A percentile compares a stretch with the other conserved stretches of the same genome.
phyloP scores from a whole-genome alignment of 768 basidiomycete species.

The Hypsizygus marmoreus region DNA sequence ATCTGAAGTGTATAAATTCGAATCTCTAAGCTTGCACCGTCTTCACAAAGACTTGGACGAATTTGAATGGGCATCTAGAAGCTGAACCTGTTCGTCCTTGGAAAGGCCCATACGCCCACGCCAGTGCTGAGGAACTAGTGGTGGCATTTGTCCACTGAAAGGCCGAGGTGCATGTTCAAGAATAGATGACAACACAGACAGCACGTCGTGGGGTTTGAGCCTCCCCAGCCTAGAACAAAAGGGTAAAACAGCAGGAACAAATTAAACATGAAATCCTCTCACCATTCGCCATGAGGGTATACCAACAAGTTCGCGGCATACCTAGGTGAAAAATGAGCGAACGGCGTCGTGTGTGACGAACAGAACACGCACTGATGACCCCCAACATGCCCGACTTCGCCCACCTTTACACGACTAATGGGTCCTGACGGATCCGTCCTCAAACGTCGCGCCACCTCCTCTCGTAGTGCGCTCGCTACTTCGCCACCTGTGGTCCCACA shows the following conservation, averaged over 20 bases:
- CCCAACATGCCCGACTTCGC: conserved; percentile 78
- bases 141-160: conserved; percentile 27
- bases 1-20: too few species aligned
- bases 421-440: conserved; percentile 26
- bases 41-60: too few species aligned
- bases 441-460: conserved; percentile 48
- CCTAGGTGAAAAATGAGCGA: conserved; percentile 30
- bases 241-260: not conserved
- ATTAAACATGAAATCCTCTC: conserved; percentile 19
- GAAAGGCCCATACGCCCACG: conserved; percentile 71
- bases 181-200: conserved; percentile 50
- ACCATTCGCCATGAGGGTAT: conserved; percentile 78
- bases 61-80: too few species aligned
- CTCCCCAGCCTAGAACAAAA: conserved; percentile 56
- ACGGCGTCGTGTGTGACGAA: not conserved
- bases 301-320: conserved; percentile 71
- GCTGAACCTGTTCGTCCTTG: conserved; percentile 66
- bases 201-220: conserved; percentile 57
- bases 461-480: conserved; percentile 53
- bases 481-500: conserved; percentile 68
- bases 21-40: too few species aligned
- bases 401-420: conserved; percentile 43
- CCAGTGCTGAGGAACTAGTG: conserved; percentile 56
- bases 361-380: conserved; percentile 60
- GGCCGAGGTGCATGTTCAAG: conserved; percentile 31